phyloP scores from a whole-genome alignment of 2,329 filamentous ascomycete genomes.

The Aspergillus texensis region DNA sequence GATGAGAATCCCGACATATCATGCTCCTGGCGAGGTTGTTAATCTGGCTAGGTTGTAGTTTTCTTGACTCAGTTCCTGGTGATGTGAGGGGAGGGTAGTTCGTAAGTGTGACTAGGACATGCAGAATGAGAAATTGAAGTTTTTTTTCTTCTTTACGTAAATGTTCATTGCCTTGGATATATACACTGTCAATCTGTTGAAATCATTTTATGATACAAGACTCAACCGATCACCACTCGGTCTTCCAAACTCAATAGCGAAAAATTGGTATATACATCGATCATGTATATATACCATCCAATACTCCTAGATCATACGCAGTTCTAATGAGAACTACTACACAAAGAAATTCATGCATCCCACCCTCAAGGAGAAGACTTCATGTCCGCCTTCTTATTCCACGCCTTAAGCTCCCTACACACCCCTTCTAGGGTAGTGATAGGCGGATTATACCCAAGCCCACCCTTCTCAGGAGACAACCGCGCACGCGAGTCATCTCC shows the following conservation, averaged over 20 bases:
- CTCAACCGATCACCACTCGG: neutral
- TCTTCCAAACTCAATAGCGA: neutral
- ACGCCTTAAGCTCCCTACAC: slow-evolving; percentile 36
- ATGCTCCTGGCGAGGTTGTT: slow-evolving; percentile 50
- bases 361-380: neutral
- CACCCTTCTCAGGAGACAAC: slow-evolving; percentile 28
- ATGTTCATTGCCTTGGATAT: neutral
- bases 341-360: too few species aligned
- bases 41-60: slow-evolving; percentile 33
- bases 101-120: neutral
- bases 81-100: neutral
- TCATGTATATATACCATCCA: neutral
- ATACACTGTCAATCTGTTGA: neutral
- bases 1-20: slow-evolving; percentile 72
- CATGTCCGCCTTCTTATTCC: slow-evolving; percentile 31
- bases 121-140: neutral
- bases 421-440: slow-evolving; percentile 37
- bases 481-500: slow-evolving; percentile 34
- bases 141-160: neutral
- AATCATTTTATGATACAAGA: neutral
- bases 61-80: neutral
- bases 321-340: too few species aligned
- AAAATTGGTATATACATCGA: neutral
- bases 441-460: slow-evolving; percentile 36
- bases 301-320: too few species aligned